Base-by-base conservation (phyloP, 2,329 filamentous ascomycete genomes). In the Epichloe bromicola region DNA sequence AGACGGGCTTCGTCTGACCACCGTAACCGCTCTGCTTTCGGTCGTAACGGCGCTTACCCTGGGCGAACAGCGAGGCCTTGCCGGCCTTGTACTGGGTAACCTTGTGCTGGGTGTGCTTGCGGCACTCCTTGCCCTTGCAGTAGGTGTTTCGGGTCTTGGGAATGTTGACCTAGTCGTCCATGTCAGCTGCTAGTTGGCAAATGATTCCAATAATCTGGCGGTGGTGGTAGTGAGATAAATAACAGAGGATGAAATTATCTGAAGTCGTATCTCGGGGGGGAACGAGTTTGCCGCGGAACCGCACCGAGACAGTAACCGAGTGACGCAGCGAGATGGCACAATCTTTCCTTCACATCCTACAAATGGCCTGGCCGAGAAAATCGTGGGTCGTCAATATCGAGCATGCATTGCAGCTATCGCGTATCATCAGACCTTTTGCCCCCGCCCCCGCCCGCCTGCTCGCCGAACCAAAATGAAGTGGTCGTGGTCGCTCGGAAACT, bases 1-100 rank as follows among this genome's bases (percentile, higher is more conserved):
- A 98, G 70, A 98, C 90, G 66, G 94, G 93, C 81, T 98, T 98
- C 69, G 93, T 98, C 81, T 98, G 93, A 90, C 93, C 93, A 88
- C 93, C 93, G 72, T 96, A 97, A 87, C 91, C 91, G 73, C 85
- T 88, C 80, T 97, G 91, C 82, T 97, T 97, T 71, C 89, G 83
- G 79, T 95, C 89, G 80, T 97, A 97, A 85, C 91, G 90, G 76
- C 91, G 88, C 87, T 97, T 98, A 83, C 91, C 91, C 83, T 98
- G 91, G 57, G 89, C 89, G 80, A 89, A 94, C 62, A 91, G 80
- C 69, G 89, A 95, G 70, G 89, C 89, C 83, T 95, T 95, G 74
- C 88, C 88, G 70, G 88, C 87, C 80, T 94, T 95, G 85, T 95
- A 95, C 78, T 95, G 88, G 65, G 88, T 93, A 70, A 93, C 87